Conservation (phyloP, 2,329 filamentous ascomycete genomes). For the Diaporthe helianthi region DNA sequence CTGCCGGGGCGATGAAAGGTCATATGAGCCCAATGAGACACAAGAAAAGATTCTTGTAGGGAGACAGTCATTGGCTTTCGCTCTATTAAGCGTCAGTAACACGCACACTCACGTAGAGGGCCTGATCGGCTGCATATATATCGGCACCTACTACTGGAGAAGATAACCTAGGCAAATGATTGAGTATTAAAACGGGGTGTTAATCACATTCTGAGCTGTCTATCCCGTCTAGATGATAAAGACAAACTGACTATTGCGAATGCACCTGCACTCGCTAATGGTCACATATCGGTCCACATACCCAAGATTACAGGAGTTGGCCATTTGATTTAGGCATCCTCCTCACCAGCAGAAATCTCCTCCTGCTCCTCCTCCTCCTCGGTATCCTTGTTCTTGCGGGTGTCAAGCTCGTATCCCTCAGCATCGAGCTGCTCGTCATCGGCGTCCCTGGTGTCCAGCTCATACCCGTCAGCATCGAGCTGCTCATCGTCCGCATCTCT, state of each 20-base stretch:
- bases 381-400: conserved; percentile 11
- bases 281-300: background rate
- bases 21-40: background rate
- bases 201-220: background rate
- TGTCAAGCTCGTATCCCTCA: conserved; percentile 5
- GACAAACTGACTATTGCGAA: background rate
- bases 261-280: background rate
- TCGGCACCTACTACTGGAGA: too few relatives aligned
- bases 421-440: conserved; percentile 4
- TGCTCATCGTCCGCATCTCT: conserved; percentile 14
- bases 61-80: accelerated
- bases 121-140: background rate
- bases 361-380: conserved; percentile 27
- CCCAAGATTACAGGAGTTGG: background rate
- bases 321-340: background rate
- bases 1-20: background rate
- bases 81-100: too few relatives aligned
- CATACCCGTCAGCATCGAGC: conserved; percentile 5
- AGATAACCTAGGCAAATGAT: too few relatives aligned
- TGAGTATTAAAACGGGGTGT: background rate
- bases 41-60: background rate
- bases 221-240: background rate
- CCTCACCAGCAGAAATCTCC: conserved; percentile 16
- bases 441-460: conserved; percentile 1
- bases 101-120: background rate